A percentile compares a stretch with the other conserved stretches of the same genome.
Conservation (phyloP, 306 rosid species). For the Ormosia emarginata region DNA sequence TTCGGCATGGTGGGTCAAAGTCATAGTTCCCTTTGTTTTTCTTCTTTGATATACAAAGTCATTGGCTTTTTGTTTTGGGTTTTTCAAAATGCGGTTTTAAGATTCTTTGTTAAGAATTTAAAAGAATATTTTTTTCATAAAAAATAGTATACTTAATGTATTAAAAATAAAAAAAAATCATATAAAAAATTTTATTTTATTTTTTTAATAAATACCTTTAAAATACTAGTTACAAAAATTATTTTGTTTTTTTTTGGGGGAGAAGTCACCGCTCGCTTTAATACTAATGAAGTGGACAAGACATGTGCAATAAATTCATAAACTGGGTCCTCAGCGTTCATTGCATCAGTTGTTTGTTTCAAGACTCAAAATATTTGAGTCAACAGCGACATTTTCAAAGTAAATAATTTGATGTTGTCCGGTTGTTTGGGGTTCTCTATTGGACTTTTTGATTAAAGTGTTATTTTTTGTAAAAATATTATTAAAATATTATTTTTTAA, state of each 20-base stretch:
- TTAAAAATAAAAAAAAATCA: no score
- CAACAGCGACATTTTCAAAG: background rate
- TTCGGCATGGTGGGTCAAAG: background rate
- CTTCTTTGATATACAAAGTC: background rate
- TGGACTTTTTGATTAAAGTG: no score
- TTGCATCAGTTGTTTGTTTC: background rate
- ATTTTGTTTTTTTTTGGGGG: no score
- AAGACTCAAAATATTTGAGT: background rate
- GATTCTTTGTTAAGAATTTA: no score
- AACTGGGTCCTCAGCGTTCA: background rate
- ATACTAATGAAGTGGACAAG: background rate
- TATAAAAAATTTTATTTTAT: no score
- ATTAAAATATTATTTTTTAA: no score
- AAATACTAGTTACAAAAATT: no score
- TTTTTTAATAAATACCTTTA: no score
- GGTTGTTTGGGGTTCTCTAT: background rate
- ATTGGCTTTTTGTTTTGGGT: background rate
- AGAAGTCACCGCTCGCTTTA: background rate
- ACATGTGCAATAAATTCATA: background rate
- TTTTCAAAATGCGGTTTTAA: no score
- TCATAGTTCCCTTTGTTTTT: background rate
- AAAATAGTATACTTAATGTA: no score
- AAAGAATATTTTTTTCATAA: no score
- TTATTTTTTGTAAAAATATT: no score
- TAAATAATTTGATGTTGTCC: background rate